Conservation (phyloP, 768 basidiomycete genomes). For the Termitomyces sp. region DNA sequence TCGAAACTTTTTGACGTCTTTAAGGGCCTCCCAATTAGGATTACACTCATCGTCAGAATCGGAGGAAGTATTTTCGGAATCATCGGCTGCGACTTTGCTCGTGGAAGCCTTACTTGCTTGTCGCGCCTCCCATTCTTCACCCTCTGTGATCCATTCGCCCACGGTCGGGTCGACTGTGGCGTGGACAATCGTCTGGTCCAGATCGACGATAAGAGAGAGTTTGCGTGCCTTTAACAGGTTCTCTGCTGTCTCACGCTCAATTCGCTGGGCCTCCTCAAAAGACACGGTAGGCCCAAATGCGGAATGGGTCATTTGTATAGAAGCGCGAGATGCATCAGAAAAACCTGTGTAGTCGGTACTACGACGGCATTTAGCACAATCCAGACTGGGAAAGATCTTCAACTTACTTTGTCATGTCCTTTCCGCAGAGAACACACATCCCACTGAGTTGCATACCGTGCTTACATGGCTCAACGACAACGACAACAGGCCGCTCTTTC, state of each 20-base stretch:
- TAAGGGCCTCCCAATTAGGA: slow-evolving; percentile 90
- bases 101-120: slow-evolving; percentile 41
- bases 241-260: slow-evolving; percentile 80
- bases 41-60: slow-evolving; percentile 66
- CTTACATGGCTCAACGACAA: slow-evolving; percentile 88
- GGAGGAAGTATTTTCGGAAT: slow-evolving; percentile 38
- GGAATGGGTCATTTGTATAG: slow-evolving; percentile 93
- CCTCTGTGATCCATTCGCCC: slow-evolving; percentile 93
- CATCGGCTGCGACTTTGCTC: slow-evolving; percentile 28
- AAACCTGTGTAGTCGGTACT: slow-evolving; percentile 85
- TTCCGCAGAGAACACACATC: slow-evolving; percentile 91
- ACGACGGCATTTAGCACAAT: not conserved
- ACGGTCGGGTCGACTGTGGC: slow-evolving; percentile 98
- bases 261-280: slow-evolving; percentile 84
- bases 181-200: slow-evolving; percentile 98
- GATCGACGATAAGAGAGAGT: slow-evolving; percentile 94
- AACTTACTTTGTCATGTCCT: slow-evolving; percentile 87
- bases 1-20: slow-evolving; percentile 87
- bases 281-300: slow-evolving; percentile 90
- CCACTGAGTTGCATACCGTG: slow-evolving; percentile 93
- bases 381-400: slow-evolving; percentile 11
- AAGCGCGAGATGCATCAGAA: slow-evolving; percentile 82
- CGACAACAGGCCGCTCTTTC: slow-evolving; percentile 56
- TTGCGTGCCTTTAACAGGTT: slow-evolving; percentile 73
- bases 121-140: slow-evolving; percentile 73